Percentiles rank a stretch among this genome's conserved stretches.
Evolutionary conservation across 2,329 filamentous ascomycete species (phyloP).

Genomic region (Cytospora schulzeri): DNA sequence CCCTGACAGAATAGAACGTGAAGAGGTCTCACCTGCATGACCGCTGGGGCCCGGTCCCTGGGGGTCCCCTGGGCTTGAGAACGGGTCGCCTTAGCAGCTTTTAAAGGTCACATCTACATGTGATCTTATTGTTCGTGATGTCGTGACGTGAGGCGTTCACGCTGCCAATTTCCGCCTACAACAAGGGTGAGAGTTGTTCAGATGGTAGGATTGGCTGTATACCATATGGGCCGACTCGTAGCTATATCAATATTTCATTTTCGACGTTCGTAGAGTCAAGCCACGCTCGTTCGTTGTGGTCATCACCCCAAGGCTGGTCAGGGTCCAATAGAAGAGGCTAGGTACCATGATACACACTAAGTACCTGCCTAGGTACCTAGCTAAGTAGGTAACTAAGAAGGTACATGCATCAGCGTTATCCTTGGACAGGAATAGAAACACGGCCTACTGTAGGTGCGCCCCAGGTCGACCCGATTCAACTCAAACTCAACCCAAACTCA

Average conservation of each 20-base stretch:
- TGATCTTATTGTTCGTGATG: background rate
- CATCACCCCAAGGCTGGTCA: background rate
- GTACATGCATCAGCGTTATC: background rate
- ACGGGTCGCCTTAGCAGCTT: background rate
- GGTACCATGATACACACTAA: background rate
- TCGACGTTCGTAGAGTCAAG: background rate
- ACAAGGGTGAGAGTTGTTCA: background rate
- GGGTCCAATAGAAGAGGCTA: background rate
- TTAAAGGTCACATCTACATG: background rate
- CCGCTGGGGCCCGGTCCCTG: background rate
- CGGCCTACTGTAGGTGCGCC: background rate
- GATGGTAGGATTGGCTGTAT: background rate
- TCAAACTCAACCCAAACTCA: background rate
- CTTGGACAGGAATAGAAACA: slow-evolving; percentile 14
- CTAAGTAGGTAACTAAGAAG: too few species aligned
- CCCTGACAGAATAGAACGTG: background rate
- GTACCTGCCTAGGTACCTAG: too few species aligned
- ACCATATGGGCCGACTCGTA: background rate
- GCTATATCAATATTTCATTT: background rate
- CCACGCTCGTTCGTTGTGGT: background rate
- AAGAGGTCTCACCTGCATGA: slow-evolving; percentile 10
- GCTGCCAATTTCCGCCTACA: background rate
- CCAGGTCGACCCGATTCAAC: background rate
- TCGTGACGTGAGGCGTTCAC: background rate
- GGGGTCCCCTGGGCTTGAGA: background rate